Percentiles rank a stretch among this genome's conserved stretches.
These are phyloP conservation scores for Lolium perenne DNA, from an alignment of 176 grass and related monocot species.

Conservation along the genomic window DNA sequence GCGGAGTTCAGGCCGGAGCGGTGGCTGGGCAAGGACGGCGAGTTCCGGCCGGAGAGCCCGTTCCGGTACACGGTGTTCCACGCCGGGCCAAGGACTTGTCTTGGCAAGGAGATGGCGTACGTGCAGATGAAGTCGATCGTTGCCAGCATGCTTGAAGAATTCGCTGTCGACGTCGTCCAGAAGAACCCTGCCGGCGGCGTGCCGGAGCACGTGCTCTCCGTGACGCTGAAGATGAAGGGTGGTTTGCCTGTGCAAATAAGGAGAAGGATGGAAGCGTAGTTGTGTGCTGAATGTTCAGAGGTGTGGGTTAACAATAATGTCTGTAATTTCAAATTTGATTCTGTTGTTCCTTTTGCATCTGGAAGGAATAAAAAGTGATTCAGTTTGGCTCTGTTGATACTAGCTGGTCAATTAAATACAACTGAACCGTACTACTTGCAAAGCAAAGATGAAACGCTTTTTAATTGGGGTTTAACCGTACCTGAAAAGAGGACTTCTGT, in stretches of 20 bases:
- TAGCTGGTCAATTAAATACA: background rate
- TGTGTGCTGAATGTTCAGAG: background rate
- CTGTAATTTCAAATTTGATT: background rate
- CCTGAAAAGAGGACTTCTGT: too few relatives aligned
- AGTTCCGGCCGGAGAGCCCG: constrained; percentile 20
- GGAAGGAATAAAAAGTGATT: constrained; percentile 7
- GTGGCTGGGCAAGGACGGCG: constrained; percentile 1
- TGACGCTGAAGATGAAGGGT: constrained; percentile 28
- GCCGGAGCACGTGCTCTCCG: constrained; percentile 13
- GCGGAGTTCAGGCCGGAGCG: constrained; percentile 13
- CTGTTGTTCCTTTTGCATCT: background rate
- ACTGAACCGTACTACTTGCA: background rate
- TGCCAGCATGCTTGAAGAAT: constrained; percentile 49
- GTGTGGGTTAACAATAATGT: constrained; percentile 3
- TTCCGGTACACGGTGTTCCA: constrained; percentile 49
- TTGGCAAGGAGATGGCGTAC: constrained; percentile 58
- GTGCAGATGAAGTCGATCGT: constrained; percentile 53
- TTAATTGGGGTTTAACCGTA: too few relatives aligned
- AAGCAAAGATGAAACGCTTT: too few relatives aligned
- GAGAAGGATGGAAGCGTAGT: constrained; percentile 29
- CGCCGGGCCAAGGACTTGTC: constrained; percentile 44
- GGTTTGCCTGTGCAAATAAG: constrained; percentile 46
- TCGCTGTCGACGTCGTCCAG: constrained; percentile 32
- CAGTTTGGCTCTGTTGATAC: constrained; percentile 2
- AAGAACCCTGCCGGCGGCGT: constrained; percentile 33